Base-by-base conservation (phyloP, 495 filamentous ascomycete species). In the Lindgomyces ingoldianus region DNA sequence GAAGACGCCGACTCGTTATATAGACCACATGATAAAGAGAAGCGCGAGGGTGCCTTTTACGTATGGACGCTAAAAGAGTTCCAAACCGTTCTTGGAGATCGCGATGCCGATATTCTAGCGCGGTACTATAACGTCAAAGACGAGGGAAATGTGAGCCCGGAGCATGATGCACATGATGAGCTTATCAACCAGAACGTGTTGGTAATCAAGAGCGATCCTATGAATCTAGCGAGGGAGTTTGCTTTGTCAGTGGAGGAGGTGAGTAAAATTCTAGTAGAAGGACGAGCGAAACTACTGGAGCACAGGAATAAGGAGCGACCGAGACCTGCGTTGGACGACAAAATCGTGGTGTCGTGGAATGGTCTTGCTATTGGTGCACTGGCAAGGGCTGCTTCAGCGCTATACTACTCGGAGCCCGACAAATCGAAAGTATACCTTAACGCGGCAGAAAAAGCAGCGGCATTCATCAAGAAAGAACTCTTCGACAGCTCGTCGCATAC, bases 31-130 rank as follows among this genome's bases (percentile, higher is more conserved):
- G 93, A 97, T 70, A 83, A 80, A 0, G 90, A 96, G 56, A 95
- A 93, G 80, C 84, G 90, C 21, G 93, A 98, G 74, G 94, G 94
- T 19, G 94, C 94, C 1, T 98, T 91, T 70, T 98, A 98, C 71
- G 85, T 96, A 19, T 98, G 93, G 93, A 96, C 93, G 0, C 78
- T 89, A 57, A 88, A 91, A 67, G 93, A 98, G 67, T 87, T 97
- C 66, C 87, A 91, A 33, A 81, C 84, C 52, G 83, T 96, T 3
- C 84, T 97, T 1, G 87, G 85, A 3, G 77, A 85, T 22, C 84
- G 87, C 24, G 87, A 88, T 61, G 87, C 84, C 24, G 81, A 85
- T 3, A 84, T 97, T 29, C 88, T 89, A 60, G 91, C 91, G 22
- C 85, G 84, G 19, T 92, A 96, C 74, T 98, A 88, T 84, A 88